Percentiles rank a stretch among this genome's conserved stretches.
phyloP scores from a whole-genome alignment of 176 grass and related monocot genomes.

The Cenchrus fungigraminus region DNA sequence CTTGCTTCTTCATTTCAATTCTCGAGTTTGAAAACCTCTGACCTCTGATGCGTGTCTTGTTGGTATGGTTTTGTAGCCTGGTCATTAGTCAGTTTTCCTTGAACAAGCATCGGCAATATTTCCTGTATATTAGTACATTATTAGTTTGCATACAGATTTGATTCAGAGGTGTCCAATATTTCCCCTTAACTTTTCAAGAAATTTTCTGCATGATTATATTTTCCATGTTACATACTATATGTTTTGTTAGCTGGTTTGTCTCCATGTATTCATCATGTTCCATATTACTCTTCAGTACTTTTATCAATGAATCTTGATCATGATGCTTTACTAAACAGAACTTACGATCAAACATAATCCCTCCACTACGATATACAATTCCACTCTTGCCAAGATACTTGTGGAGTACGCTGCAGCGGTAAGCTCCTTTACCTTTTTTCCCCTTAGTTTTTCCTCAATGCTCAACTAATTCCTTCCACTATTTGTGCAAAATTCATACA shows the following conservation, averaged over 20 bases:
- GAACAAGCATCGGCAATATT: neutral
- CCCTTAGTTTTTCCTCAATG: neutral
- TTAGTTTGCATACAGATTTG: neutral
- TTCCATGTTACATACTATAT: neutral
- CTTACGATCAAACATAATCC: slow-evolving; percentile 41
- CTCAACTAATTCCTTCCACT: neutral
- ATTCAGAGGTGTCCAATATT: neutral
- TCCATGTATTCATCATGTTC: neutral
- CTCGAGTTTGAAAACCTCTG: neutral
- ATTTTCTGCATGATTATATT: neutral
- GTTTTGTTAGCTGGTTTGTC: neutral
- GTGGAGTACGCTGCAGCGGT: slow-evolving; percentile 95
- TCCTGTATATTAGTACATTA: neutral
- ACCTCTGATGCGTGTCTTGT: neutral
- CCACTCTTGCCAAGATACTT: slow-evolving; percentile 76
- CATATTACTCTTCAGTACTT: neutral
- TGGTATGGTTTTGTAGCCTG: neutral
- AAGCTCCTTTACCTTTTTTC: slow-evolving; percentile 39
- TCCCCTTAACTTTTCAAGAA: neutral
- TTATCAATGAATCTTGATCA: neutral
- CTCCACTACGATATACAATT: slow-evolving; percentile 66
- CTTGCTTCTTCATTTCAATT: neutral
- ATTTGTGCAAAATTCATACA: neutral
- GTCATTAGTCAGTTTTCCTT: slow-evolving; percentile 6
- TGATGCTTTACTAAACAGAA: slow-evolving; percentile 45